Percentiles rank a stretch among this genome's conserved stretches.
phyloP scores from a whole-genome alignment of 371 early-diverging fungal species.

The Saksenaea oblongispora region DNA sequence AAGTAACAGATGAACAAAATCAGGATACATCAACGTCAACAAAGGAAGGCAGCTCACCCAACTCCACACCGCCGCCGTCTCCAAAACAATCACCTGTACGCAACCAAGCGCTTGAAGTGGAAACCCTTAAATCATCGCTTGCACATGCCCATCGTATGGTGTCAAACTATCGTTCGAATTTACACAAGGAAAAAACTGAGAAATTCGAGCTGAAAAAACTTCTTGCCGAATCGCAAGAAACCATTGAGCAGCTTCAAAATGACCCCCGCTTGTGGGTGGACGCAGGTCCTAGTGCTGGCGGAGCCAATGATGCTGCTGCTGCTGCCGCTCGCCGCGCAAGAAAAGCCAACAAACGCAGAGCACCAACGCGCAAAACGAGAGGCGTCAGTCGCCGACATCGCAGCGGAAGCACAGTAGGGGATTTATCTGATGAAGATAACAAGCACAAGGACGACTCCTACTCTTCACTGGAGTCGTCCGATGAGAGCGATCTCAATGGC shows the following conservation, averaged over 20 bases:
- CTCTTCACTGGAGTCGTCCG: background rate
- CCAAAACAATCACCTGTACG: slow-evolving; percentile 21
- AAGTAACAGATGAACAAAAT: slow-evolving; percentile 1
- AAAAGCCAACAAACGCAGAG: background rate
- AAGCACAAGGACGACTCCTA: background rate
- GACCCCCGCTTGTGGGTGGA: slow-evolving; percentile 35
- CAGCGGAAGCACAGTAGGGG: slow-evolving; percentile 5
- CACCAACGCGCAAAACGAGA: background rate
- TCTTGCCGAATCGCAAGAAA: slow-evolving; percentile 65
- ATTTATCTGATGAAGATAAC: background rate
- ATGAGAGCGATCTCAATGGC: slow-evolving; percentile 3
- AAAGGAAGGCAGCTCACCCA: slow-evolving; percentile 1
- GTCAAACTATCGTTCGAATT: slow-evolving; percentile 46
- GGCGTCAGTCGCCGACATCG: background rate
- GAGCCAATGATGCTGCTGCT: background rate
- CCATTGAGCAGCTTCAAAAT: slow-evolving; percentile 58
- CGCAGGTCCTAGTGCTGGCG: background rate
- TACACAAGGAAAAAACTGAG: slow-evolving; percentile 54
- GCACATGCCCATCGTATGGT: slow-evolving; percentile 56
- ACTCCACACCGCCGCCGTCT: slow-evolving; percentile 15
- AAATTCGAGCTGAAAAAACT: slow-evolving; percentile 65
- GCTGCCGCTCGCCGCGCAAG: background rate
- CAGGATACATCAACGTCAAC: slow-evolving; percentile 6
- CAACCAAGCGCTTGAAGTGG: slow-evolving; percentile 42
- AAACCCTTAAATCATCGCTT: slow-evolving; percentile 48